Evolutionary conservation across 805 yeast genomes (phyloP).

Genomic region (Candida montana): DNA sequence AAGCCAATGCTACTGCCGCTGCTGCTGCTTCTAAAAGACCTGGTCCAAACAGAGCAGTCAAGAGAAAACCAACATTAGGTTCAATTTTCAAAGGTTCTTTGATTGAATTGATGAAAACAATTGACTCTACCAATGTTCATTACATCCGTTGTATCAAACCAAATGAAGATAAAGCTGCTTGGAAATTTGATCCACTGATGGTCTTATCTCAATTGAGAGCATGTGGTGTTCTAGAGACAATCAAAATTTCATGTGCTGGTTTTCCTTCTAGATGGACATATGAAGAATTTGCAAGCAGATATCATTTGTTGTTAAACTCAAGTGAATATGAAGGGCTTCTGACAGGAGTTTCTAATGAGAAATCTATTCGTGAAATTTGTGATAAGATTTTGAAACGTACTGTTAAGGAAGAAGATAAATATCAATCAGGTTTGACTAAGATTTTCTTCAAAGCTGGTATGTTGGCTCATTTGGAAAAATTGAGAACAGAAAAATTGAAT

Average conservation of each 20-base stretch:
- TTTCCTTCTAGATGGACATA: constrained; percentile 96
- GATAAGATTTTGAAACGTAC: constrained; percentile 58
- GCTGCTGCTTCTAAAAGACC: constrained; percentile 28
- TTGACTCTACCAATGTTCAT: constrained; percentile 91
- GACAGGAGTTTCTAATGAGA: constrained; percentile 45
- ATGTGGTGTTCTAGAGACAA: constrained; percentile 97
- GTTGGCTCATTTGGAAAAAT: constrained; percentile 84
- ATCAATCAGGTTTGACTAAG: constrained; percentile 88
- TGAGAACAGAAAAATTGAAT: constrained; percentile 72
- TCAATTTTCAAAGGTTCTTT: constrained; percentile 89
- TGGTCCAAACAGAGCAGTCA: constrained; percentile 39
- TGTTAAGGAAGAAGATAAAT: constrained; percentile 61
- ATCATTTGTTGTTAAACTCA: constrained; percentile 76
- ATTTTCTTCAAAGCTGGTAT: constrained; percentile 96
- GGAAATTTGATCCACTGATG: constrained; percentile 95
- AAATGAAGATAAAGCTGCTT: constrained; percentile 86
- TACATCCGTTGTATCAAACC: constrained; percentile 97
- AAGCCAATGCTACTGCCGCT: constrained; percentile 23
- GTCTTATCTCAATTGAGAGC: constrained; percentile 93
- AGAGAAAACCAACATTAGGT: constrained; percentile 88
- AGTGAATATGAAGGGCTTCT: constrained; percentile 59
- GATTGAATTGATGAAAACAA: constrained; percentile 88
- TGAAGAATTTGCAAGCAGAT: constrained; percentile 86
- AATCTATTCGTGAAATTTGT: constrained; percentile 60
- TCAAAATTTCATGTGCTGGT: constrained; percentile 94